Evolutionary conservation across 441 rosid genomes (phyloP).

Genomic region (Populus tomentosa): DNA sequence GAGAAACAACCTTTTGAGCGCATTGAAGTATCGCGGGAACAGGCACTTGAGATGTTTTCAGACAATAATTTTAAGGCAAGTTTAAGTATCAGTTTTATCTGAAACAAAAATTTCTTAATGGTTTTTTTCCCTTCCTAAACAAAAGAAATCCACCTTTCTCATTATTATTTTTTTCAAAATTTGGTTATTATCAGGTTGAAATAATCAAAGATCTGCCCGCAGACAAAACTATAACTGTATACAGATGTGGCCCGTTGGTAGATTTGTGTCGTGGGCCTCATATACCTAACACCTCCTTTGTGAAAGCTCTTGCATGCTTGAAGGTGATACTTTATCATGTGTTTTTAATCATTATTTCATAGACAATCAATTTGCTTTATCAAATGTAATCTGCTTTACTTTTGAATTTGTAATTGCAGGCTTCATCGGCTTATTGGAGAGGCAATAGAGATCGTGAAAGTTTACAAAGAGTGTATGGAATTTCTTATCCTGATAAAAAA

Average conservation of each 20-base stretch:
- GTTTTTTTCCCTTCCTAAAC: not conserved
- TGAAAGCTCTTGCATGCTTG: conserved; percentile 87
- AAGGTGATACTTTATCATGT: conserved; percentile 47
- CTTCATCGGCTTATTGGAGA: conserved; percentile 98
- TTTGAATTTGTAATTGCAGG: conserved; percentile 41
- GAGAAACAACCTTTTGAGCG: conserved; percentile 96
- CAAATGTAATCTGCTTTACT: conserved; percentile 10
- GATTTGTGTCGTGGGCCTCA: conserved; percentile 99
- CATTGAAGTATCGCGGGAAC: conserved; percentile 87
- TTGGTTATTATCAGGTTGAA: conserved; percentile 57
- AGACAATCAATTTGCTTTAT: conserved; percentile 1
- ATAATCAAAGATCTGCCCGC: conserved; percentile 82
- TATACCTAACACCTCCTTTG: conserved; percentile 95
- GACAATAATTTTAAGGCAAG: conserved; percentile 88
- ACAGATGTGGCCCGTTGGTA: conserved; percentile 93
- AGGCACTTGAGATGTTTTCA: conserved; percentile 87
- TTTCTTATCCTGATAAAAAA: conserved; percentile 92
- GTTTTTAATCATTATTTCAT: conserved; percentile 6
- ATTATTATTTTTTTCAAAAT: not conserved
- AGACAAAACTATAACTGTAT: conserved; percentile 89
- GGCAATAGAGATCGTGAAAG: conserved; percentile 87
- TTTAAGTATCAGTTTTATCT: conserved; percentile 9
- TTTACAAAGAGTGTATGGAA: conserved; percentile 95
- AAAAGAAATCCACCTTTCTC: conserved; percentile 6
- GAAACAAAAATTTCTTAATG: not conserved